phyloP scores from a whole-genome alignment of 305 asterid species.

The Solanum aculeatissimum region DNA sequence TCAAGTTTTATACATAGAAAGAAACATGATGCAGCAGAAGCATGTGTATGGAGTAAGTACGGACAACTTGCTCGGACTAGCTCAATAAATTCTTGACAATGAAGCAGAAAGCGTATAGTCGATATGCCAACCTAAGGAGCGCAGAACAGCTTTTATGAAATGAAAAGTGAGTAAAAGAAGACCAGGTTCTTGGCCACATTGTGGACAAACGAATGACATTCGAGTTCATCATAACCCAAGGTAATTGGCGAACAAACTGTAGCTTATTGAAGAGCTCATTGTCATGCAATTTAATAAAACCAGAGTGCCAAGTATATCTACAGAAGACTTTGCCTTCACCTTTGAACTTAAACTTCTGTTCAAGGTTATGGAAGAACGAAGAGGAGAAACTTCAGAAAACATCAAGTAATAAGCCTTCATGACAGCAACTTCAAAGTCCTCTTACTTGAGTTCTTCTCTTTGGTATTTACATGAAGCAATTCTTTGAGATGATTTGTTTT shows the following conservation, averaged over 20 bases:
- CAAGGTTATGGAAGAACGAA: background rate
- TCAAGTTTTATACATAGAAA: background rate
- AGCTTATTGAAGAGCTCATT: background rate
- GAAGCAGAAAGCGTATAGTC: slow-evolving; percentile 62
- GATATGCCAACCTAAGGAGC: slow-evolving; percentile 60
- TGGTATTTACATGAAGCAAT: background rate
- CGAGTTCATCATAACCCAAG: background rate
- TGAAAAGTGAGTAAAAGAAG: background rate
- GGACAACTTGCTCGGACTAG: slow-evolving; percentile 63
- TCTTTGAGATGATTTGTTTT: background rate
- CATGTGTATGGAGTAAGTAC: background rate
- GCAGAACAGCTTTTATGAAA: slow-evolving; percentile 9
- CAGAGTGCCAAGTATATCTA: background rate
- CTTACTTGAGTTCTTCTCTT: background rate
- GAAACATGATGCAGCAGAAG: background rate
- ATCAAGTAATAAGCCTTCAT: background rate
- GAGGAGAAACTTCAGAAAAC: background rate
- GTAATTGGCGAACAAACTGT: background rate
- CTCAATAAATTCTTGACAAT: slow-evolving; percentile 77
- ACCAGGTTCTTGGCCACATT: background rate
- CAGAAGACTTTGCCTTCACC: background rate
- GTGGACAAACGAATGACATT: background rate
- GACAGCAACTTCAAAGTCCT: background rate
- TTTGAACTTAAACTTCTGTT: background rate
- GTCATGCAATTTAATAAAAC: background rate